Evolutionary conservation across 441 rosid genomes (phyloP), one percentile per base, ranked within the genome.

Genomic region (Manihot esculenta): DNA sequence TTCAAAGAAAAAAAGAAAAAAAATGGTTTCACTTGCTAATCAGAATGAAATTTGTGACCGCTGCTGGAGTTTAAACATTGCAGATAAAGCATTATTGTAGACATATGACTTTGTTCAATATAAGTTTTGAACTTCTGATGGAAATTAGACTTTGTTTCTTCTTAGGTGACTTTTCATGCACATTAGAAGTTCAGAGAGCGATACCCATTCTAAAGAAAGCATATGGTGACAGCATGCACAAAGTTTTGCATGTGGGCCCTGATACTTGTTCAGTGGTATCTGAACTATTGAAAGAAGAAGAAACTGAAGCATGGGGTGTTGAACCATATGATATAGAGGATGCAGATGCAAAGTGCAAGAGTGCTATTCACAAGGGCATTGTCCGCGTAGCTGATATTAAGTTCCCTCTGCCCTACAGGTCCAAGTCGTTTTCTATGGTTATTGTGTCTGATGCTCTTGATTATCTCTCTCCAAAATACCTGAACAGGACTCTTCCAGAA

Each of bases 251-350:
- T 62, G 88, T 89, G 24, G 92, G 92, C 44, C 94, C 92, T 0
- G 88, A 85, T 42, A 85, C 84, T 73, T 89, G 92, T 80, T 81
- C 87, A 5, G 84, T 85, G 58, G 87, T 89, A 30, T 86, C 86
- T 38, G 74, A 76, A 54, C 72, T 89, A 63, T 74, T 86, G 71
- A 87, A 84, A 75, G 88, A 85, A 73, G 84, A 83, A 55, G 88
- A 84, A 64, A 86, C 84, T 68, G 85, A 83, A 72, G 90, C 83
- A 1, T 89, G 92, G 92, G 92, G 94, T 67, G 77, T 89, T 24
- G 94, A 89, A 70, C 92, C 94, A 17, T 89, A 89, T 45, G 94
- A 89, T 71, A 53, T 87, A 14, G 94, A 87, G 45, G 92, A 89
- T 74, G 80, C 82, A 62, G 85, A 82, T 78, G 78, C 78, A 56